Conservation (phyloP, 495 filamentous ascomycete species). For the Aspergillus leporis region DNA sequence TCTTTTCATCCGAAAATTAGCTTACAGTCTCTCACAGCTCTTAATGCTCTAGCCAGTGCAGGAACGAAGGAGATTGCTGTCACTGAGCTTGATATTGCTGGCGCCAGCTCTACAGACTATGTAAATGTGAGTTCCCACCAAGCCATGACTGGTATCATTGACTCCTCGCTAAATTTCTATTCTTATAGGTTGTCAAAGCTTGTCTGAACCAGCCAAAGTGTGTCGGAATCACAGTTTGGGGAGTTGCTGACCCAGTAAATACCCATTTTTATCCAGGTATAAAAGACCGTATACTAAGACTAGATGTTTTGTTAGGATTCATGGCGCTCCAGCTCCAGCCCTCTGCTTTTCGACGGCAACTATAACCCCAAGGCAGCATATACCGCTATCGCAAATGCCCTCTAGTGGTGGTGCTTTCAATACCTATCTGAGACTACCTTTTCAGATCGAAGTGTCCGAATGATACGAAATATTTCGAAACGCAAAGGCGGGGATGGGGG, state of each 20-base stretch:
- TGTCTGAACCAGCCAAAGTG: conserved; percentile 66
- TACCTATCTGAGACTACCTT: too few relatives aligned
- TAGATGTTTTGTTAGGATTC: conserved; percentile 44
- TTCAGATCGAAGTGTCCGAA: too few relatives aligned
- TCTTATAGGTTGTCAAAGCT: conserved; percentile 55
- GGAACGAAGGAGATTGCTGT: conserved; percentile 58
- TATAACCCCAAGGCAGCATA: conserved; percentile 68
- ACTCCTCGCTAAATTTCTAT: too few relatives aligned
- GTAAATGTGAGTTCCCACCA: conserved; percentile 32
- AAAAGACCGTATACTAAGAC: neutral
- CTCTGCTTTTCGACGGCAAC: conserved; percentile 64
- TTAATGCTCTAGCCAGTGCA: conserved; percentile 55
- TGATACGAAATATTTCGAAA: too few relatives aligned
- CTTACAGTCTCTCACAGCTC: conserved; percentile 41
- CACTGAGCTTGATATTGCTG: conserved; percentile 67
- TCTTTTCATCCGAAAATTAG: neutral
- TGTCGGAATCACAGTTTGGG: conserved; percentile 77
- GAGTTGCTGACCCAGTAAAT: conserved; percentile 59
- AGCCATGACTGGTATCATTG: too few relatives aligned
- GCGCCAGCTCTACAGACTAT: conserved; percentile 60
- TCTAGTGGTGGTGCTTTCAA: conserved; percentile 6
- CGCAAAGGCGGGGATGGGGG: too few relatives aligned
- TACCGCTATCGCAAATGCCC: conserved; percentile 51
- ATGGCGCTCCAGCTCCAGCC: conserved; percentile 61
- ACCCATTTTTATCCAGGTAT: conserved; percentile 14